A percentile compares a stretch with the other conserved stretches of the same genome.
These are phyloP conservation scores for Tuctoria greenei DNA, from an alignment of 176 grass and related monocot species.

Conservation along the genomic window DNA sequence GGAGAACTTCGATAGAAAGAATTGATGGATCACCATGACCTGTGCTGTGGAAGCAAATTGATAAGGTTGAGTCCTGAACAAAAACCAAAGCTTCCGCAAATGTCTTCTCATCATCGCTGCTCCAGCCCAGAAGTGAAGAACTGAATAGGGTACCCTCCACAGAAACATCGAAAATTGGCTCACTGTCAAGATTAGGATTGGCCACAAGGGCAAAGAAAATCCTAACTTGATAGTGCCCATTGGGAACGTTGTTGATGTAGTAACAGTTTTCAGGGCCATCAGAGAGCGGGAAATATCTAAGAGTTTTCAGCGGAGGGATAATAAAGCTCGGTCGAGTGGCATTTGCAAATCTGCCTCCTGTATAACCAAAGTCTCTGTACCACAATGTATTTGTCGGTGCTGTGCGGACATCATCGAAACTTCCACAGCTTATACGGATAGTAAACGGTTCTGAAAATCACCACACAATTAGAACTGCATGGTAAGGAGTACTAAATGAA, in stretches of 20 bases:
- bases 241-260: slow-evolving; percentile 68
- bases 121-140: slow-evolving; percentile 87
- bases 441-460: slow-evolving; percentile 78
- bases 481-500: neutral
- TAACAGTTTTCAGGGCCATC: slow-evolving; percentile 97
- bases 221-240: slow-evolving; percentile 78
- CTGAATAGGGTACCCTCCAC: slow-evolving; percentile 86
- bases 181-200: slow-evolving; percentile 71
- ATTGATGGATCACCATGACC: slow-evolving; percentile 94
- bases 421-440: slow-evolving; percentile 95
- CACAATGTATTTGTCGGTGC: slow-evolving; percentile 78
- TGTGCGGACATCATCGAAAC: slow-evolving; percentile 72
- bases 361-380: slow-evolving; percentile 98
- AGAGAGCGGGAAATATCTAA: slow-evolving; percentile 82
- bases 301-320: slow-evolving; percentile 76
- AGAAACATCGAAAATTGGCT: slow-evolving; percentile 91
- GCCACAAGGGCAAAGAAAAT: slow-evolving; percentile 81
- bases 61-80: slow-evolving; percentile 58
- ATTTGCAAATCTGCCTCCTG: slow-evolving; percentile 78
- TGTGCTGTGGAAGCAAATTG: slow-evolving; percentile 94
- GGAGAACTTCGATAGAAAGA: slow-evolving; percentile 95
- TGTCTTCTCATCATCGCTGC: slow-evolving; percentile 72
- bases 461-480: slow-evolving; percentile 15
- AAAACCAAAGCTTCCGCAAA: slow-evolving; percentile 81
- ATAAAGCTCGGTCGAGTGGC: slow-evolving; percentile 72